Base-by-base conservation (phyloP, 331 rosid species). In the Spiraea crenata region DNA sequence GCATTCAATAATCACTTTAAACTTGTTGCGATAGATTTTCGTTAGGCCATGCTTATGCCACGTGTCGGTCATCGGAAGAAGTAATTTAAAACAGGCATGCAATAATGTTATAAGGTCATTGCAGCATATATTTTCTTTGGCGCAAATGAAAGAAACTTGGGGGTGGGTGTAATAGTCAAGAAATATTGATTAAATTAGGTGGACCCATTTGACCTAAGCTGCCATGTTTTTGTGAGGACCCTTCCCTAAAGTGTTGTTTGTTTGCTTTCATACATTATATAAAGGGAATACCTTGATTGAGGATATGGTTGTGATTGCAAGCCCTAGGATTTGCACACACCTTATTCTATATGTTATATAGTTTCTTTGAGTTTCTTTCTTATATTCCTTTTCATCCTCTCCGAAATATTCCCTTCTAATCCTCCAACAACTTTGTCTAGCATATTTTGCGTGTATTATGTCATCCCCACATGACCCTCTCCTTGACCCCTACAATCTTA, bases 151-250 rank as follows among this genome's bases (percentile, higher is more conserved):
- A 13, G 16, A 49, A 12, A 48, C 48, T 11, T 11, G 15, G 49
- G 15, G 67, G 89, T 84, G 77, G 83, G 79, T 85, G 89, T 40
- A 83, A 81, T 82, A 70, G 82, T 80, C 73, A 83, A 74, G 75
- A 74, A 74, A 85, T 68, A 49, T 80, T 86, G 85, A 85, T 61
- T 74, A 66, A 25, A 74, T 42, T 69, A 14, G 49, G 82, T 85
- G 88, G 95, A 82, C 90, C 89, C 95, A 85, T 86, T 25, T 88
- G 92, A 85, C 97, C 87, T 76, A 74, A 76, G 80, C 3, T 25
- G 7, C 5, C 14, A 67, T 65, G 38, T 81, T 71, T 64, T 84
- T 80, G 86, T 44, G 71, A 67, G 78, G 82, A 20, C 81, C 54
- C 51, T 63, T 15, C 14, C 4, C 50, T 41, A 63, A 44, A 88